Percentiles rank a stretch among this genome's conserved stretches.
Conservation (phyloP, 208 protist genomes). For the Willaertia magna region DNA sequence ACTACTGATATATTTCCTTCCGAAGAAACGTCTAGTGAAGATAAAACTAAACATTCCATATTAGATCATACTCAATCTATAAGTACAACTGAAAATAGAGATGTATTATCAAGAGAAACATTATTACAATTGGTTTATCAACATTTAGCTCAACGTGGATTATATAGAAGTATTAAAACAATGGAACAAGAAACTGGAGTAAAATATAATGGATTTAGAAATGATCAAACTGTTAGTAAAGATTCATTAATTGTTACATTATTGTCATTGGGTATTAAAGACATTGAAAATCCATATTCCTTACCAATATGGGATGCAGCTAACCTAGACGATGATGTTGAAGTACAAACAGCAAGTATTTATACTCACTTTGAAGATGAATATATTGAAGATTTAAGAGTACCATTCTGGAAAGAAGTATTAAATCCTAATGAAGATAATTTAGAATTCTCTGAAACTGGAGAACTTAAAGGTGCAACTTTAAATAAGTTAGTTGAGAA, state of each 20-base stretch:
- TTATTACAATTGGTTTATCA: constrained; percentile 2
- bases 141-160: background rate
- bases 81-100: background rate
- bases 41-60: background rate
- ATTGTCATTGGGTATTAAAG: background rate
- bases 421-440: background rate
- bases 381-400: background rate
- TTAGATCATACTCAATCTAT: background rate
- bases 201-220: background rate
- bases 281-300: background rate
- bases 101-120: background rate
- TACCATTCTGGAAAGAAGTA: background rate
- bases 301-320: background rate
- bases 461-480: background rate
- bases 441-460: background rate
- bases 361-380: constrained; percentile 2
- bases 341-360: background rate
- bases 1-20: no score
- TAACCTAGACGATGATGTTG: background rate
- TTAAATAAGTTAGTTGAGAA: background rate
- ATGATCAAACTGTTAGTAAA: background rate
- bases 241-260: background rate
- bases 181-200: background rate
- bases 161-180: background rate
- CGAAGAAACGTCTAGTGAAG: background rate